These are phyloP conservation scores for Naganishia vaughanmartiniae DNA, from an alignment of 768 basidiomycete genomes.

Conservation along the genomic window DNA sequence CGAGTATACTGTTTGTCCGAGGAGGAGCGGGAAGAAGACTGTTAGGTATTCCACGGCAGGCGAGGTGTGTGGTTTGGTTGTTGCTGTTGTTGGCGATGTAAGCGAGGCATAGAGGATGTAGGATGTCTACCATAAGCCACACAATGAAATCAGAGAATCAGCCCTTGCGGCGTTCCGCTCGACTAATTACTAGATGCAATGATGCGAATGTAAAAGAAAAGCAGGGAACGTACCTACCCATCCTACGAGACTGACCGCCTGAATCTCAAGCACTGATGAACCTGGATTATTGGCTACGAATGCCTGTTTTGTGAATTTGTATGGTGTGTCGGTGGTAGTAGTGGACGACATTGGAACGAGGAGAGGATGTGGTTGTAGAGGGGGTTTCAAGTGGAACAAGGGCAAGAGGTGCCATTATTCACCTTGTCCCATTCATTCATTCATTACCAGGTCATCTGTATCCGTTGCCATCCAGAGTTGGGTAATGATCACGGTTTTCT, in stretches of 20 bases:
- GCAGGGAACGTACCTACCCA: constrained; percentile 62
- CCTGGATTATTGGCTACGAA: constrained; percentile 76
- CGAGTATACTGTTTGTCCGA: constrained; percentile 76
- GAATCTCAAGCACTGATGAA: constrained; percentile 66
- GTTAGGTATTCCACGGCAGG: constrained; percentile 61
- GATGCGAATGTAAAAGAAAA: no score
- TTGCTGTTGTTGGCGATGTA: not conserved
- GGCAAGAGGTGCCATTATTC: no score
- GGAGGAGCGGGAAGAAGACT: constrained; percentile 71
- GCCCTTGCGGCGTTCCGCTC: no score
- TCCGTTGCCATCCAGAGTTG: constrained; percentile 5
- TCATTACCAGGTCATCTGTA: constrained; percentile 3
- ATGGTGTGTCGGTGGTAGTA: constrained; percentile 43
- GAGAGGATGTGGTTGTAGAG: not conserved
- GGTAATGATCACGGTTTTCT: not conserved
- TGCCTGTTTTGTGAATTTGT: constrained; percentile 76
- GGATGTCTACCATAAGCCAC: constrained; percentile 66
- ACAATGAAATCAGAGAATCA: no score
- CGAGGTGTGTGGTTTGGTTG: not conserved
- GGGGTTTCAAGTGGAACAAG: no score
- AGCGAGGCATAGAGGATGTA: constrained; percentile 63
- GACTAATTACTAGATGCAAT: no score
- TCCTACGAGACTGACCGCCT: constrained; percentile 64
- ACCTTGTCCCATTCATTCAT: no score
- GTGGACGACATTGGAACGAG: not conserved